A percentile compares a stretch with the other conserved stretches of the same genome.
Conservation (phyloP, 164 flowering plant genomes). For the Brasenia schreberi region DNA sequence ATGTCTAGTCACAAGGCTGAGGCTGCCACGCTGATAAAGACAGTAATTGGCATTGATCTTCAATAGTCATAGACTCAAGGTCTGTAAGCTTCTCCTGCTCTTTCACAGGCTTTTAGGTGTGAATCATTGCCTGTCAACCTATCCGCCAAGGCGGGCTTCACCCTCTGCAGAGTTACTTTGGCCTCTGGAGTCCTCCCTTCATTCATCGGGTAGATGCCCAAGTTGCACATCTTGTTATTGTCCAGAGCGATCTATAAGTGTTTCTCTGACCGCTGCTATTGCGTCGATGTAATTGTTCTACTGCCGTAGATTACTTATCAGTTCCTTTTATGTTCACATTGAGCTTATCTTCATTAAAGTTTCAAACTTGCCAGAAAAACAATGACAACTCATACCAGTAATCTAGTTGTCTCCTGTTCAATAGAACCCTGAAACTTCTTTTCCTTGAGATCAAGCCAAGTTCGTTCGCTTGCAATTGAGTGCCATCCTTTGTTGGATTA, state of each 20-base stretch:
- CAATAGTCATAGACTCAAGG: constrained; percentile 74
- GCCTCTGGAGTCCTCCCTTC: constrained; percentile 80
- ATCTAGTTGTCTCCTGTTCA: constrained; percentile 92
- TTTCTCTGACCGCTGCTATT: constrained; percentile 70
- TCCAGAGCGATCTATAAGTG: constrained; percentile 69
- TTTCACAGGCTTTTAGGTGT: constrained; percentile 92
- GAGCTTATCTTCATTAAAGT: not conserved
- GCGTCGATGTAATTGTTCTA: constrained; percentile 83
- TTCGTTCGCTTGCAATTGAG: constrained; percentile 98
- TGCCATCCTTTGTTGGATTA: constrained; percentile 92
- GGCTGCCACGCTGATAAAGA: constrained; percentile 97
- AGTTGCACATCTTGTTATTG: constrained; percentile 96
- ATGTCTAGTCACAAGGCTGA: constrained; percentile 75
- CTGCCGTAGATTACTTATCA: constrained; percentile 41
- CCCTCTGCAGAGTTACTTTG: constrained; percentile 65
- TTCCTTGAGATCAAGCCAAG: constrained; percentile 93
- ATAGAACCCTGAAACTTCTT: constrained; percentile 94
- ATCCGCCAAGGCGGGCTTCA: constrained; percentile 62
- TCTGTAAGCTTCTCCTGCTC: constrained; percentile 95
- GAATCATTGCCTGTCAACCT: constrained; percentile 91
- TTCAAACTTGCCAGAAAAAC: not conserved
- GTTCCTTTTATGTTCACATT: constrained; percentile 36
- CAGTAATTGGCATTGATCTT: constrained; percentile 39
- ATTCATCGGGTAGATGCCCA: constrained; percentile 95
- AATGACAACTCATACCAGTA: constrained; percentile 41